Base-by-base conservation (phyloP, 2,329 filamentous ascomycete genomes). In the Phialophora chinensis region DNA sequence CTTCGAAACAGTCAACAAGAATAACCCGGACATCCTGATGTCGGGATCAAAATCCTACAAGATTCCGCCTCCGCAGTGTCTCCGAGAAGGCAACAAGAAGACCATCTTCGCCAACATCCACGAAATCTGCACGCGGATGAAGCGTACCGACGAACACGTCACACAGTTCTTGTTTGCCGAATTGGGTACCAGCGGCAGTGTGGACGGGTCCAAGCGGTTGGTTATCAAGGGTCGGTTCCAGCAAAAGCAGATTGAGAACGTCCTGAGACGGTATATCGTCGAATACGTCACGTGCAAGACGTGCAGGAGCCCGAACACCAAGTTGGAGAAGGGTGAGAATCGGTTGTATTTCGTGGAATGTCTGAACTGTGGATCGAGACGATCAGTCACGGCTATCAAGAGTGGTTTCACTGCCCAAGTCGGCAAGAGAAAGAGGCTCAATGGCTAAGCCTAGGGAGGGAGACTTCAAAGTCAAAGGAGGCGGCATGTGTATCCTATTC, bases 181-280 rank as follows among this genome's bases (percentile, higher is more conserved):
- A 81, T 87, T 99, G 88, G 95, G 95, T 85, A 99, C 95, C 72
- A 96, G 88, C 77, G 95, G 95, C 79, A 96, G 91, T 78, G 93
- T 97, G 63, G 95, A 97, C 82, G 95, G 94, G 74, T 92, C 87
- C 82, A 89, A 93, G 80, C 90, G 94, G 77, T 82, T 99, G 75
- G 93, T 99, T 77, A 99, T 99, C 87, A 97, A 97, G 87, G 95
- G 95, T 85, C 92, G 95, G 77, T 99, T 99, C 91, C 94, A 98
- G 82, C 94, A 98, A 84, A 97, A 97, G 84, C 94, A 98, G 85
- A 93, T 98, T 77, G 95, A 99, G 85, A 97, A 96, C 81, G 93
- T 98, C 61, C 82, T 98, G 78, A 87, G 94, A 83, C 91, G 94
- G 85, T 97, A 97, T 81, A 97, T 97, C 78, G 91, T 91, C 92